A percentile compares a stretch with the other conserved stretches of the same genome.
phyloP scores from a whole-genome alignment of 1,139 yeast species.

The Kazachstania sp. region DNA sequence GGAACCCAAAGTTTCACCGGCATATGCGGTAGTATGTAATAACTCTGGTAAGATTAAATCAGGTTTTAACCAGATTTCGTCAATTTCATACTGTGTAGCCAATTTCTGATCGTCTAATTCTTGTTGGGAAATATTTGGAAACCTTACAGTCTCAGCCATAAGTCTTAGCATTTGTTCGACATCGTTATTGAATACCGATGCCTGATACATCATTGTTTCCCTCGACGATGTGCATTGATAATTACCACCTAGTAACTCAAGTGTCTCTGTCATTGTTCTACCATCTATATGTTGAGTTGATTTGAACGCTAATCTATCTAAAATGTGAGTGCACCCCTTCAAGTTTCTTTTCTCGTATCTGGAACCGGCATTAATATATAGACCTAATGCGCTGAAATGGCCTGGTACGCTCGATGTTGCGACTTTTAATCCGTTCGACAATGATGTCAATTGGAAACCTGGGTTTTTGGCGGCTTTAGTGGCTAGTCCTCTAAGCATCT shows the following conservation, averaged over 20 bases:
- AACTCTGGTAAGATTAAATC: slow-evolving; percentile 82
- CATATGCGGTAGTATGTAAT: slow-evolving; percentile 73
- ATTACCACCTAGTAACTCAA: slow-evolving; percentile 84
- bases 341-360: slow-evolving; percentile 54
- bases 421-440: slow-evolving; percentile 71
- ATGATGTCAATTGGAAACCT: slow-evolving; percentile 37
- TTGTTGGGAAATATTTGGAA: slow-evolving; percentile 57
- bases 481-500: not conserved
- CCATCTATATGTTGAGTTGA: slow-evolving; percentile 60
- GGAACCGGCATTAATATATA: slow-evolving; percentile 86
- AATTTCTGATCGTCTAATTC: slow-evolving; percentile 68
- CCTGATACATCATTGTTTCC: slow-evolving; percentile 88
- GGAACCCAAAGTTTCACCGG: slow-evolving; percentile 66
- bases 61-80: slow-evolving; percentile 76
- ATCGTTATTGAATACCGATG: slow-evolving; percentile 83
- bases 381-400: slow-evolving; percentile 84
- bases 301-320: slow-evolving; percentile 83
- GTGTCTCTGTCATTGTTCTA: slow-evolving; percentile 60
- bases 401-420: slow-evolving; percentile 85
- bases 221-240: slow-evolving; percentile 90
- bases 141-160: slow-evolving; percentile 69
- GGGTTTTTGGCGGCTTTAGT: not conserved
- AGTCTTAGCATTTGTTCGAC: slow-evolving; percentile 74
- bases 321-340: slow-evolving; percentile 71
- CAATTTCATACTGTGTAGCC: slow-evolving; percentile 74